Conservation (phyloP, 805 yeast genomes). For the Clavispora carvajalis region DNA sequence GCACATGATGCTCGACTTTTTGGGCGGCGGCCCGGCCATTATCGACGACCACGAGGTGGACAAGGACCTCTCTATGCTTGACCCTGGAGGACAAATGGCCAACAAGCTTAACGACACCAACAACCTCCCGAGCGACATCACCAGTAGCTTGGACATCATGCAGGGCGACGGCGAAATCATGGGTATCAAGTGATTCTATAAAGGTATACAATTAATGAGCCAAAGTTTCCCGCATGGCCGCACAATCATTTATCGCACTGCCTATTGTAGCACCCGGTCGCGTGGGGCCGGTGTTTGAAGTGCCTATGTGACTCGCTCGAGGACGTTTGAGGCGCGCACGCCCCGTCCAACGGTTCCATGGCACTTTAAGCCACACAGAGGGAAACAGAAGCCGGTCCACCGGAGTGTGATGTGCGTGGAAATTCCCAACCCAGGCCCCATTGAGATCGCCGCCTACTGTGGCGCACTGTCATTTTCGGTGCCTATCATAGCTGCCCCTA, state of each 20-base stretch:
- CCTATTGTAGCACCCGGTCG: not conserved
- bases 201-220: not conserved
- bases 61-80: conserved; percentile 36
- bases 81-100: conserved; percentile 39
- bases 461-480: too few relatives aligned
- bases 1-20: conserved; percentile 86
- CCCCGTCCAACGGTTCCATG: not conserved
- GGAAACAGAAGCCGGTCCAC: too few relatives aligned
- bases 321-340: not conserved
- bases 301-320: not conserved
- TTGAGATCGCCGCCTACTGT: too few relatives aligned
- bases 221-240: too few relatives aligned
- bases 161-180: conserved; percentile 42
- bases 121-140: conserved; percentile 52
- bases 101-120: conserved; percentile 49
- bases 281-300: not conserved
- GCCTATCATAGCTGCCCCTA: conserved; percentile 1
- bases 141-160: conserved; percentile 46
- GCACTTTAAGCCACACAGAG: not conserved
- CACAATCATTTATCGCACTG: not conserved
- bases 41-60: conserved; percentile 34
- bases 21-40: conserved; percentile 59
- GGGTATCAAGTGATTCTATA: conserved; percentile 23
- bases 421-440: too few relatives aligned
- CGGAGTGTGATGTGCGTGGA: too few relatives aligned